phyloP scores from a whole-genome alignment of 768 basidiomycete genomes.

The Gyrodon lividus region DNA sequence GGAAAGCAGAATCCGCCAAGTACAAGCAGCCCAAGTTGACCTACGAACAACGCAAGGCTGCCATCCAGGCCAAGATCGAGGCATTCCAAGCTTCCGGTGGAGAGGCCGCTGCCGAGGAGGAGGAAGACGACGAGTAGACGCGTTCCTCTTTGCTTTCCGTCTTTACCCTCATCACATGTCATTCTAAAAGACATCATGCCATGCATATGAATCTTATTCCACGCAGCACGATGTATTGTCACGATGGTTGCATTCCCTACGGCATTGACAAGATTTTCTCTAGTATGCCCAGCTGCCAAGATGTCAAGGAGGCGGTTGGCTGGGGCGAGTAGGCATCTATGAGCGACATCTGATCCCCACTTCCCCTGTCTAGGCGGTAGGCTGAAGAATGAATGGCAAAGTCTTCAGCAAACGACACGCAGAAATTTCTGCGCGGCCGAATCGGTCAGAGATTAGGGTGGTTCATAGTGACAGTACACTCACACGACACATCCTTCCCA shows the following conservation, averaged over 20 bases:
- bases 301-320: conserved; percentile 39
- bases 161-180: conserved; percentile 4
- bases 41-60: conserved; percentile 70
- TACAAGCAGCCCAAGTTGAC: conserved; percentile 69
- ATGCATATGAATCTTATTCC: conserved; percentile 21
- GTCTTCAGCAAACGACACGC: conserved; percentile 50
- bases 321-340: conserved; percentile 41
- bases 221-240: conserved; percentile 15
- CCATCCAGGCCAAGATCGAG: conserved; percentile 86
- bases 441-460: conserved; percentile 5
- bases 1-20: conserved; percentile 84
- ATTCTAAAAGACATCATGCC: conserved; percentile 9
- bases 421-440: conserved; percentile 55
- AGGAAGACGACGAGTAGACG: conserved; percentile 62
- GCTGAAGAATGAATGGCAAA: conserved; percentile 58
- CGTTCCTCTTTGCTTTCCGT: background rate
- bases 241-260: conserved; percentile 12
- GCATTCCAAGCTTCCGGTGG: conserved; percentile 76
- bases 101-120: conserved; percentile 38
- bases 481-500: conserved; percentile 81
- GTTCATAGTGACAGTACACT: conserved; percentile 29
- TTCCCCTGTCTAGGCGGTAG: conserved; percentile 46
- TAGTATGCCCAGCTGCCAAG: conserved; percentile 57
- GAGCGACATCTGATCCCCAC: conserved; percentile 39
- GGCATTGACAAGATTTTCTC: conserved; percentile 33